phyloP scores from a whole-genome alignment of 805 yeast genomes.

The Scheffersomyces lignosus region DNA sequence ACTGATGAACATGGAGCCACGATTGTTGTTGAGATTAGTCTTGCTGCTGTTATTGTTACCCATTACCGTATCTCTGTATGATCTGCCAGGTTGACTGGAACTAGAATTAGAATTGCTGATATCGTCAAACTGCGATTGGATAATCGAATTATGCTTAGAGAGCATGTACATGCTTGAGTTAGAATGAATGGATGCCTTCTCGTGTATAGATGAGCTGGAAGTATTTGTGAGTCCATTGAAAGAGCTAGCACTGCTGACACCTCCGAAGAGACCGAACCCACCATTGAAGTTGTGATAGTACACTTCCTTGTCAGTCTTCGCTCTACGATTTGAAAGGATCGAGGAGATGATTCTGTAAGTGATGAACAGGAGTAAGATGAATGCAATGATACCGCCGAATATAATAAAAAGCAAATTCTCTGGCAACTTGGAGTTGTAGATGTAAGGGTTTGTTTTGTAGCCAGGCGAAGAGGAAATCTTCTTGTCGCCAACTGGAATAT shows the following conservation, averaged over 20 bases:
- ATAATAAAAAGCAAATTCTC: slow-evolving; percentile 44
- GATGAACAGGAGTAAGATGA: slow-evolving; percentile 16
- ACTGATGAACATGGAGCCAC: slow-evolving; percentile 52
- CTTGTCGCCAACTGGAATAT: slow-evolving; percentile 1
- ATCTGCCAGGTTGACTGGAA: slow-evolving; percentile 24
- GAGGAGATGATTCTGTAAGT: slow-evolving; percentile 21
- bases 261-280: slow-evolving; percentile 3
- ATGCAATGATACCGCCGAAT: slow-evolving; percentile 35
- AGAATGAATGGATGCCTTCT: slow-evolving; percentile 16
- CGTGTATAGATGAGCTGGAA: slow-evolving; percentile 23
- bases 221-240: slow-evolving; percentile 9
- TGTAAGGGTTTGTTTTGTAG: slow-evolving; percentile 37
- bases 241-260: slow-evolving; percentile 8
- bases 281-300: slow-evolving; percentile 18
- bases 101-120: slow-evolving; percentile 7
- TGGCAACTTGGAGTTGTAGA: slow-evolving; percentile 23
- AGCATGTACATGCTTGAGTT: slow-evolving; percentile 13
- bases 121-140: slow-evolving; percentile 7
- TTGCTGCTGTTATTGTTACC: slow-evolving; percentile 1
- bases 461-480: background rate
- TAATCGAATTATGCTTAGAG: slow-evolving; percentile 10
- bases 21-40: slow-evolving; percentile 11
- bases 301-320: slow-evolving; percentile 33
- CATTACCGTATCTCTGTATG: slow-evolving; percentile 26
- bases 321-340: slow-evolving; percentile 22